Percentiles rank a stretch among this genome's conserved stretches.
These are phyloP conservation scores for Ulmus americana DNA, from an alignment of 331 rosid genomes.

Conservation along the genomic window DNA sequence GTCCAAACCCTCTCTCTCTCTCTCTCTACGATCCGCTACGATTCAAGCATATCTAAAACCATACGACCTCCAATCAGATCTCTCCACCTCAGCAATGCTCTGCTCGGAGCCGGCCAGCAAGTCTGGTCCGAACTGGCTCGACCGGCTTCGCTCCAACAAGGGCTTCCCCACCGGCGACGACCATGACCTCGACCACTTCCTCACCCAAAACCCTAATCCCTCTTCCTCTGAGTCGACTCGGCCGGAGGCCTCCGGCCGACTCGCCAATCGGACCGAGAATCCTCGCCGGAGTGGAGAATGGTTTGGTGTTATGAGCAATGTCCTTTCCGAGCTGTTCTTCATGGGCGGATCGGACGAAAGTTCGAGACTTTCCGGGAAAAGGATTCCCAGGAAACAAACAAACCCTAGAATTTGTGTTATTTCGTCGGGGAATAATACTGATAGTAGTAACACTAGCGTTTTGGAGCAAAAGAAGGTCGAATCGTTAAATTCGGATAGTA, in stretches of 20 bases:
- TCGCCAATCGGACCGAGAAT: conserved; percentile 13
- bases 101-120: conserved; percentile 52
- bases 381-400: conserved; percentile 64
- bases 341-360: conserved; percentile 37
- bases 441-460: conserved; percentile 3
- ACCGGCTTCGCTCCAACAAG: conserved; percentile 78
- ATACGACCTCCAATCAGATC: conserved; percentile 3
- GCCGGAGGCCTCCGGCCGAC: conserved; percentile 13
- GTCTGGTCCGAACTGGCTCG: conserved; percentile 70
- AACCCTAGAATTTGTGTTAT: conserved; percentile 57
- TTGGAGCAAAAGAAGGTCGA: conserved; percentile 18
- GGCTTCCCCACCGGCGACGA: conserved; percentile 62
- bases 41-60: neutral
- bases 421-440: conserved; percentile 4
- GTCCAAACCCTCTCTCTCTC: neutral
- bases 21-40: neutral
- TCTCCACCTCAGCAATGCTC: conserved; percentile 41
- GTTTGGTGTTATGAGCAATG: conserved; percentile 26
- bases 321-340: conserved; percentile 69
- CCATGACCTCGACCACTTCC: conserved; percentile 63
- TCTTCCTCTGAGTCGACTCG: conserved; percentile 23
- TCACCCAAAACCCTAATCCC: conserved; percentile 25
- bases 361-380: conserved; percentile 35
- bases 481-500: conserved; percentile 23
- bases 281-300: conserved; percentile 15